These are phyloP conservation scores for Urtica urens DNA, from an alignment of 306 rosid genomes.

Conservation along the genomic window DNA sequence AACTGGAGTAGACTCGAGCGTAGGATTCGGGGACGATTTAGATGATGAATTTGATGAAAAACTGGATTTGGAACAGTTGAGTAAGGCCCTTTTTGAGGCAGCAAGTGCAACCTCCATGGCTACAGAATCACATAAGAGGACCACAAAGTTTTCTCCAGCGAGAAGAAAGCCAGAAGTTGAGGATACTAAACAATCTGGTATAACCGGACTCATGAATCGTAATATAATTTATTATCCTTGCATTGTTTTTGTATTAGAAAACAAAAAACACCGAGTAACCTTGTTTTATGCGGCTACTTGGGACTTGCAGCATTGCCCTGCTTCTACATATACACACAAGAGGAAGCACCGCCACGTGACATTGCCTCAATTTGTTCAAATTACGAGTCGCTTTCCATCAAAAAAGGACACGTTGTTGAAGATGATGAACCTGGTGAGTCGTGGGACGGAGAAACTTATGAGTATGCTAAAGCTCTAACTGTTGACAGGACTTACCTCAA, in stretches of 20 bases:
- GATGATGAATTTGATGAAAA: slow-evolving; percentile 31
- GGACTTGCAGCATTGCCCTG: slow-evolving; percentile 69
- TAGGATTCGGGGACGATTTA: slow-evolving; percentile 17
- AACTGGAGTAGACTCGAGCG: not conserved
- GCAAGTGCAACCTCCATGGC: slow-evolving; percentile 38
- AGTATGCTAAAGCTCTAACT: slow-evolving; percentile 72
- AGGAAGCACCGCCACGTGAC: slow-evolving; percentile 38
- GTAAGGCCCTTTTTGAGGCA: slow-evolving; percentile 44
- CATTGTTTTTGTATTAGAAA: not conserved
- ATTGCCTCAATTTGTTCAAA: slow-evolving; percentile 39
- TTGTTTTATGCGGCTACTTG: slow-evolving; percentile 12
- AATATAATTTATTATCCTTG: too few relatives aligned
- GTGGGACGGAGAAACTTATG: slow-evolving; percentile 69
- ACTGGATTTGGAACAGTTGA: slow-evolving; percentile 50
- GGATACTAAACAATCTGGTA: slow-evolving; percentile 45
- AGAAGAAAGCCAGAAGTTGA: slow-evolving; percentile 14
- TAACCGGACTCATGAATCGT: not conserved
- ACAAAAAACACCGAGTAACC: not conserved
- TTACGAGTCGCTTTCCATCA: slow-evolving; percentile 53
- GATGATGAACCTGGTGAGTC: slow-evolving; percentile 40
- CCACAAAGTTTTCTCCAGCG: slow-evolving; percentile 14
- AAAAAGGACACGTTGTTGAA: slow-evolving; percentile 23
- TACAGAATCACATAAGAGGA: slow-evolving; percentile 21
- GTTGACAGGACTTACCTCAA: slow-evolving; percentile 81
- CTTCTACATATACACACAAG: slow-evolving; percentile 55